Evolutionary conservation across 108 stramenopile species (phyloP).

Genomic region (Mayamaea pseudoterrestris): DNA sequence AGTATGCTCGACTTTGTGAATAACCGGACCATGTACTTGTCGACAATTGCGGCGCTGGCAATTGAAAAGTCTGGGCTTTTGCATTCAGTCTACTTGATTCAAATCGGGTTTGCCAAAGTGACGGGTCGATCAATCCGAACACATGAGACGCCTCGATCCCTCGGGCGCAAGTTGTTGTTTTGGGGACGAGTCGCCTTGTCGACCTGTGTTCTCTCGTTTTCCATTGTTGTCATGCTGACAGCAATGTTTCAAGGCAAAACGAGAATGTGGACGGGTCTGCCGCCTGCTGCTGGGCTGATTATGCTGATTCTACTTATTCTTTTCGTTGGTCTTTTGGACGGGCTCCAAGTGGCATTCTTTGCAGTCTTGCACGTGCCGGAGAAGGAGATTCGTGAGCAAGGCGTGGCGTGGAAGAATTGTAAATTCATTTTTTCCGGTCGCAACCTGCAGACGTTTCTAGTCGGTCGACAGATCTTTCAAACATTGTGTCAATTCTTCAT

Average conservation of each 20-base stretch:
- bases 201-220: no score
- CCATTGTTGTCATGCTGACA: no score
- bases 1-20: constrained; percentile 33
- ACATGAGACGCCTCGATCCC: not conserved
- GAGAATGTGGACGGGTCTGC: no score
- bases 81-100: constrained; percentile 22
- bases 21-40: constrained; percentile 19
- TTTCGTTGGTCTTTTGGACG: no score
- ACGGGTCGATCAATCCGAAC: constrained; percentile 5
- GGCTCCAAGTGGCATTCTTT: constrained; percentile 42
- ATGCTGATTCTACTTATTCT: no score
- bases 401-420: constrained; percentile 8
- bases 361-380: constrained; percentile 26
- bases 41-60: constrained; percentile 10
- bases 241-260: no score
- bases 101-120: constrained; percentile 11
- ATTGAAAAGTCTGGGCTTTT: constrained; percentile 21
- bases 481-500: constrained; percentile 24
- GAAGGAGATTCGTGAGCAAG: constrained; percentile 5
- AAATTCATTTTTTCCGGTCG: constrained; percentile 10
- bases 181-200: no score
- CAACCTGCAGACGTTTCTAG: constrained; percentile 17
- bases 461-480: constrained; percentile 24
- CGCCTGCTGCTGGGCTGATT: no score
- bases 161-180: no score